These are phyloP conservation scores for Arachis hypogaea DNA, from an alignment of 306 rosid genomes.

Conservation along the genomic window DNA sequence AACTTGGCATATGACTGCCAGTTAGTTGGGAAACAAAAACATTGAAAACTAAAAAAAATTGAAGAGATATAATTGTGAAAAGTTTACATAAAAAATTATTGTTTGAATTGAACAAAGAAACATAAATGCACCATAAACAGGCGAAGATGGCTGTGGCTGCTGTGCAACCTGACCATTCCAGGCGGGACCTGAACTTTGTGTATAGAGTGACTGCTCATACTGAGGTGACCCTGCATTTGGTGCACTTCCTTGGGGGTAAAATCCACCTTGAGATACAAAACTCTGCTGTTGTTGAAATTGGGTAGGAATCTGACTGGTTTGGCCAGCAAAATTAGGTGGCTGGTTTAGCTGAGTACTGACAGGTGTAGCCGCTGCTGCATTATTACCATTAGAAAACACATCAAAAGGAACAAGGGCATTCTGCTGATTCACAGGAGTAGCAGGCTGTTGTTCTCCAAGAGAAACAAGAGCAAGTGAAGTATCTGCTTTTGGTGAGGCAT, in stretches of 20 bases:
- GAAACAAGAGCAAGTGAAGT: constrained; percentile 87
- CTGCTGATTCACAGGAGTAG: constrained; percentile 60
- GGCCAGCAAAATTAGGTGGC: constrained; percentile 57
- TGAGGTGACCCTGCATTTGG: constrained; percentile 63
- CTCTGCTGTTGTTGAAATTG: constrained; percentile 62
- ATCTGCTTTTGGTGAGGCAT: constrained; percentile 74
- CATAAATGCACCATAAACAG: constrained; percentile 61
- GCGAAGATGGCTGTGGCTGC: constrained; percentile 58
- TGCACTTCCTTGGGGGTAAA: constrained; percentile 63
- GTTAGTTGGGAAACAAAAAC: background rate
- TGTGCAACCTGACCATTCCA: constrained; percentile 87
- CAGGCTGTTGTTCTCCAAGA: constrained; percentile 67
- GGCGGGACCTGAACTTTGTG: constrained; percentile 64
- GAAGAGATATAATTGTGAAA: constrained; percentile 41
- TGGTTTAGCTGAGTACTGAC: constrained; percentile 50
- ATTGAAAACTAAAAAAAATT: background rate
- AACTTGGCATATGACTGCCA: constrained; percentile 23
- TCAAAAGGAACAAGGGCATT: constrained; percentile 84
- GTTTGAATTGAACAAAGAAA: constrained; percentile 22
- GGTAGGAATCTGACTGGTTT: constrained; percentile 48
- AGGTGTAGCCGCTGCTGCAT: constrained; percentile 50
- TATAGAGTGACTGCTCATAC: constrained; percentile 60
- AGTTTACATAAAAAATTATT: constrained; percentile 19
- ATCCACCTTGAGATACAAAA: constrained; percentile 65
- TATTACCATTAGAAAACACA: constrained; percentile 64